These are phyloP conservation scores for Helianthus tuberosus DNA, from an alignment of 129 eudicot species.

Conservation along the genomic window DNA sequence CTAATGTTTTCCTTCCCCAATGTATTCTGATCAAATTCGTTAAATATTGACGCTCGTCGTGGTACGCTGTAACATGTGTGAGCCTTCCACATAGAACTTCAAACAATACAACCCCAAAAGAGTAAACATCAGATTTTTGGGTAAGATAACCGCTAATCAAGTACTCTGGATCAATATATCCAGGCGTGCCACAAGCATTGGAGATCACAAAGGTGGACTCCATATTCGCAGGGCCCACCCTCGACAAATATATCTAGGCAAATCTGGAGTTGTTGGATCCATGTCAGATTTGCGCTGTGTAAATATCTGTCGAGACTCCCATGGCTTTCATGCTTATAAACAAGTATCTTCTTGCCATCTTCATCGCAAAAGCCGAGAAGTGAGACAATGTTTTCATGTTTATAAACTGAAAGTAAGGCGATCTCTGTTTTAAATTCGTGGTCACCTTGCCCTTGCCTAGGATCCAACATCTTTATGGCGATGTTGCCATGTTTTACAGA, in stretches of 20 bases:
- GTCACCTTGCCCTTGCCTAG: no score
- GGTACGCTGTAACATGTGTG: background rate
- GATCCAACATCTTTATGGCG: no score
- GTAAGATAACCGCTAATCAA: background rate
- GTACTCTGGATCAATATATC: constrained; percentile 28
- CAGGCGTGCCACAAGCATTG: constrained; percentile 15
- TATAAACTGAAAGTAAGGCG: background rate
- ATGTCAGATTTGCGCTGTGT: constrained; percentile 18
- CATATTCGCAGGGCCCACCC: constrained; percentile 1
- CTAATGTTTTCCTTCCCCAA: background rate
- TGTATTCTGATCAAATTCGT: background rate
- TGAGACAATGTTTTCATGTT: constrained; percentile 7
- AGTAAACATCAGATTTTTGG: background rate
- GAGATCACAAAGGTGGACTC: constrained; percentile 7
- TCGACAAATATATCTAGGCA: constrained; percentile 6
- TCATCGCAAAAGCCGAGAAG: background rate
- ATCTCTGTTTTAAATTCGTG: background rate
- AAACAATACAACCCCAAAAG: constrained; percentile 13
- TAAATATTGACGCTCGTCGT: background rate
- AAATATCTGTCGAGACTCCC: constrained; percentile 30
- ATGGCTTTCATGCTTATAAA: constrained; percentile 31
- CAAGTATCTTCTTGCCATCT: constrained; percentile 32
- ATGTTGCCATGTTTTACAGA: no score
- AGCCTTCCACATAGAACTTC: constrained; percentile 21
- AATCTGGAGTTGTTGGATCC: constrained; percentile 31